Percentiles rank a stretch among this genome's conserved stretches.
Conservation (phyloP, 2,329 filamentous ascomycete genomes). For the Cladosporium sp. region DNA sequence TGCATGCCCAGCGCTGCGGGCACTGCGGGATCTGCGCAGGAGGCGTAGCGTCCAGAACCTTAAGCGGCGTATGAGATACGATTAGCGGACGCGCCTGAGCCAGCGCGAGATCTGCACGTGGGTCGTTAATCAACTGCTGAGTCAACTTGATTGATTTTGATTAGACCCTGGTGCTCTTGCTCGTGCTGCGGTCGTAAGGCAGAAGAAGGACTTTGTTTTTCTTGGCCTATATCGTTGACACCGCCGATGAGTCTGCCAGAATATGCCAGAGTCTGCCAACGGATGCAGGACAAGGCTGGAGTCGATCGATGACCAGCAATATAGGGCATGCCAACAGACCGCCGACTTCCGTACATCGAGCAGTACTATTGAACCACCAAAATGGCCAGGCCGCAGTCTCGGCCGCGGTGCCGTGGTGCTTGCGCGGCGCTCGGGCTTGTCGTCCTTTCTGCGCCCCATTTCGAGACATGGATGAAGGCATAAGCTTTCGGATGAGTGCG, state of each 20-base stretch:
- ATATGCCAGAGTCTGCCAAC: not conserved
- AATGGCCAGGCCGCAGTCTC: not conserved
- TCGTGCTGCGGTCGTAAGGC: not conserved
- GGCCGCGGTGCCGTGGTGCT: not conserved
- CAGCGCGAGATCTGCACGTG: conserved; percentile 17
- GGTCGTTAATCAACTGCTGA: conserved; percentile 5
- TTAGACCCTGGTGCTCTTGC: not conserved
- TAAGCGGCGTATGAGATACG: conserved; percentile 1
- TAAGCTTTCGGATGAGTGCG: not conserved
- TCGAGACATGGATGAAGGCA: not conserved
- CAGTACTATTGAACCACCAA: not conserved
- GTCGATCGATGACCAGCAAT: not conserved
- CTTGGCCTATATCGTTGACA: not conserved
- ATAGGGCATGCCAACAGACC: not conserved
- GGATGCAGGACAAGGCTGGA: not conserved
- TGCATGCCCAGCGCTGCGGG: not conserved
- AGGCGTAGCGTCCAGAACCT: conserved; percentile 16
- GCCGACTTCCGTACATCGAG: not conserved
- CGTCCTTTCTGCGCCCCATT: not conserved
- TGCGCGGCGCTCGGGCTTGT: conserved; percentile 12
- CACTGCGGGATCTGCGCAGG: conserved; percentile 13
- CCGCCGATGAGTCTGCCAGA: not conserved
- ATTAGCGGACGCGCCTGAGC: conserved; percentile 4
- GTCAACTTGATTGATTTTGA: conserved; percentile 20
- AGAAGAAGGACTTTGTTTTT: not conserved